These are phyloP conservation scores for Pseudogymnoascus sp. DNA, from an alignment of 2,329 filamentous ascomycete genomes.

Conservation along the genomic window DNA sequence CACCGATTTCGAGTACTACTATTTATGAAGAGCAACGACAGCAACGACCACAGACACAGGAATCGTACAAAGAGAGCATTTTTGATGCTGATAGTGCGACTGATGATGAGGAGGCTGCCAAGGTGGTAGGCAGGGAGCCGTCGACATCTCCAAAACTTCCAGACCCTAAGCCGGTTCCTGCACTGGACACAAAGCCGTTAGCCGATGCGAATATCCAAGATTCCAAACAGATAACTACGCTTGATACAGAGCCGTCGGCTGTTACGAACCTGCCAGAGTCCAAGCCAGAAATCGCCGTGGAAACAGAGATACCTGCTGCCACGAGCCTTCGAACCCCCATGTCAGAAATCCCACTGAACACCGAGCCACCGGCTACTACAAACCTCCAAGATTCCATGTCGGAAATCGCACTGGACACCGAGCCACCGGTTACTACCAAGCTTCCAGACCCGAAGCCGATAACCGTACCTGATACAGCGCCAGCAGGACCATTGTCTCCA, in stretches of 20 bases:
- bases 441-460: background rate
- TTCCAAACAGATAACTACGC: background rate
- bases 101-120: constrained; percentile 2
- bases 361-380: background rate
- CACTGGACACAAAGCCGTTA: background rate
- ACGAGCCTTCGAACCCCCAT: too few species aligned
- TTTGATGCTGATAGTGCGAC: constrained; percentile 25
- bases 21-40: background rate
- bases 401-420: background rate
- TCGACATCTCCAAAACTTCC: background rate
- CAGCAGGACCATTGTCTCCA: background rate
- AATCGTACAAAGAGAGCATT: constrained; percentile 26
- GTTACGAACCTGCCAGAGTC: background rate
- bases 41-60: constrained; percentile 20
- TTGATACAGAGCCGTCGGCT: background rate
- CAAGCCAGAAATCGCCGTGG: background rate
- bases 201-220: background rate
- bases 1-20: background rate
- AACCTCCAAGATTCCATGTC: background rate
- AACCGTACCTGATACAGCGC: background rate
- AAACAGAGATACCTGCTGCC: background rate
- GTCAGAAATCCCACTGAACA: background rate
- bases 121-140: background rate
- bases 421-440: background rate
- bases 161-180: background rate